A percentile compares a stretch with the other conserved stretches of the same genome.
Conservation (phyloP, 1,284 basidiomycete species). For the Heliocybe sulcata region DNA sequence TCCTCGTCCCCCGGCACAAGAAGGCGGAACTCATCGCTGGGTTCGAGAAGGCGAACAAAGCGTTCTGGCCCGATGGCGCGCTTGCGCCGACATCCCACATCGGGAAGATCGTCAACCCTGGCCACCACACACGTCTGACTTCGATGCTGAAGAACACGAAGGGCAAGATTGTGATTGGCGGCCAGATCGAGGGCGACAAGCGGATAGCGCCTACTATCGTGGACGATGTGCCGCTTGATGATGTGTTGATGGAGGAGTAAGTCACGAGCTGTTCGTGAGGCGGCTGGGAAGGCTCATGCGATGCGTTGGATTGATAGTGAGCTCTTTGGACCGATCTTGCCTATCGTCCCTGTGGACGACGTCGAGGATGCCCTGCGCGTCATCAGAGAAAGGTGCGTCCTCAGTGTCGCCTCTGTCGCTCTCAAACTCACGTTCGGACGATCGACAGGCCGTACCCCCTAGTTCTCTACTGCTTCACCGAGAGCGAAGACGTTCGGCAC, state of each 20-base stretch:
- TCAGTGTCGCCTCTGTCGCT: not conserved
- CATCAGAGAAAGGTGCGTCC: slow-evolving; percentile 34
- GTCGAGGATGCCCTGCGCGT: slow-evolving; percentile 45
- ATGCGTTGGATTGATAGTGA: slow-evolving; percentile 30
- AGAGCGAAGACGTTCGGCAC: slow-evolving; percentile 29
- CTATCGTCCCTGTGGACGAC: slow-evolving; percentile 52
- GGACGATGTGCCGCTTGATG: slow-evolving; percentile 35
- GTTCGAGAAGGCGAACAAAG: slow-evolving; percentile 30
- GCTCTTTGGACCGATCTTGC: slow-evolving; percentile 63
- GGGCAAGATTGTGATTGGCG: slow-evolving; percentile 51
- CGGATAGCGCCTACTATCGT: slow-evolving; percentile 42
- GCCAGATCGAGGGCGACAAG: slow-evolving; percentile 30
- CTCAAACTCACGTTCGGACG: not conserved
- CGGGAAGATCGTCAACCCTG: slow-evolving; percentile 34
- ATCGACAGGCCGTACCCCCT: slow-evolving; percentile 34
- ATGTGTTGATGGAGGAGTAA: slow-evolving; percentile 48
- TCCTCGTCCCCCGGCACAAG: slow-evolving; percentile 41
- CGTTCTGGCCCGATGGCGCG: slow-evolving; percentile 31
- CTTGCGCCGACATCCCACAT: slow-evolving; percentile 30
- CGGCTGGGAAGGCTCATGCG: no score
- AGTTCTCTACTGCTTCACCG: slow-evolving; percentile 42
- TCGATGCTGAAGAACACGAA: slow-evolving; percentile 42
- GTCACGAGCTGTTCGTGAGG: no score
- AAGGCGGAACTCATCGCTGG: slow-evolving; percentile 45
- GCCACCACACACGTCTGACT: slow-evolving; percentile 45